phyloP scores from a whole-genome alignment of 73 alveolate genomes.

The Paramecium caudatum region DNA sequence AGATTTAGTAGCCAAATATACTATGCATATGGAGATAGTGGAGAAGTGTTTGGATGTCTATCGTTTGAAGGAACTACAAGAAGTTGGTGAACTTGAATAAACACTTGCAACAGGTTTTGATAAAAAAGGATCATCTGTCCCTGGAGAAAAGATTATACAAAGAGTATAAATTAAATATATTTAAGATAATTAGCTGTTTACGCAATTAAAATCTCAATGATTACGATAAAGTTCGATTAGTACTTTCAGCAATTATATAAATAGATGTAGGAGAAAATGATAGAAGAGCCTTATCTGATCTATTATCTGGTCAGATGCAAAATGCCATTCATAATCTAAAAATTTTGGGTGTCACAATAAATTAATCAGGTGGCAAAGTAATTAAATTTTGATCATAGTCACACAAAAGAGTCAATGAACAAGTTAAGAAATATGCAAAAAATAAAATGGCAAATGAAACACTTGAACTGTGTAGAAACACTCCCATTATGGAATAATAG shows the following conservation, averaged over 20 bases:
- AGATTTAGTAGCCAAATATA: constrained; percentile 32
- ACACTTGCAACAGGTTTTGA: constrained; percentile 66
- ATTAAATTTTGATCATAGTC: neutral
- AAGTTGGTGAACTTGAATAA: constrained; percentile 55
- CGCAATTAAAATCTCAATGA: neutral
- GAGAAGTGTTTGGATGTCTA: constrained; percentile 45
- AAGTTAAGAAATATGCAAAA: constrained; percentile 57
- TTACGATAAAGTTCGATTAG: constrained; percentile 23
- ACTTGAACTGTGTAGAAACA: constrained; percentile 56
- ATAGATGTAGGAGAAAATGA: constrained; percentile 55
- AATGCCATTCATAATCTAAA: constrained; percentile 32
- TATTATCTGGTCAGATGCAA: neutral
- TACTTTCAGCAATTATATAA: constrained; percentile 26
- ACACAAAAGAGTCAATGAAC: constrained; percentile 62
- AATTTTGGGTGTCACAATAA: neutral
- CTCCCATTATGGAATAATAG: constrained; percentile 43
- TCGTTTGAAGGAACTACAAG: neutral
- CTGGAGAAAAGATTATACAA: constrained; percentile 27
- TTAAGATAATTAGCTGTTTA: neutral
- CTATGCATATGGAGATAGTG: constrained; percentile 65
- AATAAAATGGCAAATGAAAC: constrained; percentile 67
- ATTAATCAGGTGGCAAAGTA: constrained; percentile 34
- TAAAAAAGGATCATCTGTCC: constrained; percentile 32
- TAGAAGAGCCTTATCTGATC: constrained; percentile 25
- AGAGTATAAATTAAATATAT: neutral